These are phyloP conservation scores for Neopestalotiopsis sp. DNA, from an alignment of 2,329 filamentous ascomycete genomes.

Conservation along the genomic window DNA sequence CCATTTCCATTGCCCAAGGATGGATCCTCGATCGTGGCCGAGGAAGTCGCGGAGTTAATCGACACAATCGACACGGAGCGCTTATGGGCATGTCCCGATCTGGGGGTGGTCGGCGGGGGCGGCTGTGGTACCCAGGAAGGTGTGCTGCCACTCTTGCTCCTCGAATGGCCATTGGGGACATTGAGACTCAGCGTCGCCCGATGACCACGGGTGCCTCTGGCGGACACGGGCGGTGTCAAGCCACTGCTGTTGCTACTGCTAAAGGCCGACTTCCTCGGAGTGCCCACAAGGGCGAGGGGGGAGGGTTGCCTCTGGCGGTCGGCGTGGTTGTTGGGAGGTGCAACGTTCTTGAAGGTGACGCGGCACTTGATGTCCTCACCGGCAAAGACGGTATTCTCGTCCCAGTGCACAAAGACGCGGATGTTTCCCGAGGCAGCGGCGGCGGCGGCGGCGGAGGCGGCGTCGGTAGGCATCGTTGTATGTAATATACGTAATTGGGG, in stretches of 20 bases:
- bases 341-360: slow-evolving; percentile 93
- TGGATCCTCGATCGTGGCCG: slow-evolving; percentile 52
- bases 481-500: neutral
- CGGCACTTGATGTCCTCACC: slow-evolving; percentile 95
- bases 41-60: slow-evolving; percentile 65
- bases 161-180: slow-evolving; percentile 51
- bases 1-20: slow-evolving; percentile 50
- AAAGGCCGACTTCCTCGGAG: slow-evolving; percentile 42
- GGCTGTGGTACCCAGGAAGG: slow-evolving; percentile 49
- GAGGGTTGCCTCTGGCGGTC: slow-evolving; percentile 46
- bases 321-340: slow-evolving; percentile 45
- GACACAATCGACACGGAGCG: slow-evolving; percentile 85
- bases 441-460: slow-evolving; percentile 25
- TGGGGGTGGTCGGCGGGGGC: slow-evolving; percentile 32
- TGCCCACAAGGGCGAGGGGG: slow-evolving; percentile 43
- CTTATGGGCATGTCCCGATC: slow-evolving; percentile 65
- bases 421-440: slow-evolving; percentile 65
- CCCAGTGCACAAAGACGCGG: slow-evolving; percentile 94
- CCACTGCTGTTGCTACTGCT: slow-evolving; percentile 46
- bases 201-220: slow-evolving; percentile 64
- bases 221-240: slow-evolving; percentile 50
- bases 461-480: slow-evolving; percentile 54
- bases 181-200: slow-evolving; percentile 71
- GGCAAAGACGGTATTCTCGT: slow-evolving; percentile 92
- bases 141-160: slow-evolving; percentile 49